Evolutionary conservation across 2,329 filamentous ascomycete genomes (phyloP).

Genomic region (Metarhizium album): DNA sequence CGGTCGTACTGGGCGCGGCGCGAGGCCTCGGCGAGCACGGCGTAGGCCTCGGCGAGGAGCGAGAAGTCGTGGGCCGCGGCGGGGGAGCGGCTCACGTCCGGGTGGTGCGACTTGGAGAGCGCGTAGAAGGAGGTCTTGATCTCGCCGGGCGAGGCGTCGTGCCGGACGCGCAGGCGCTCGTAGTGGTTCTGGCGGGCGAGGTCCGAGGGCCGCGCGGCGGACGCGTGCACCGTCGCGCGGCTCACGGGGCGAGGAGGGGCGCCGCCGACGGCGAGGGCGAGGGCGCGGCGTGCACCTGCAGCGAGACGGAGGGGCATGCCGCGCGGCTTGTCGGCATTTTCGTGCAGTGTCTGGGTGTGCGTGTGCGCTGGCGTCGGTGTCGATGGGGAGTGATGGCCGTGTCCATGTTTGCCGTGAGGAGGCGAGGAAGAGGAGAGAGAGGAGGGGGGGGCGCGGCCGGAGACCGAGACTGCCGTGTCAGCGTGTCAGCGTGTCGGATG

Average conservation of each 20-base stretch:
- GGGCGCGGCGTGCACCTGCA: slow-evolving; percentile 7
- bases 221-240: slow-evolving; percentile 17
- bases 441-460: too few relatives aligned
- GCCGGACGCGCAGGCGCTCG: slow-evolving; percentile 63
- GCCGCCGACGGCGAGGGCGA: too few relatives aligned
- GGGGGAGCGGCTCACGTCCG: slow-evolving; percentile 73
- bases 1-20: slow-evolving; percentile 78
- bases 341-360: slow-evolving; percentile 16
- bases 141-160: slow-evolving; percentile 58
- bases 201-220: slow-evolving; percentile 15
- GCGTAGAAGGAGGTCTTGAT: slow-evolving; percentile 90
- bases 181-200: slow-evolving; percentile 55
- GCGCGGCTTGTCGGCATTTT: slow-evolving; percentile 36
- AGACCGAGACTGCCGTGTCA: too few relatives aligned
- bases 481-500: too few relatives aligned
- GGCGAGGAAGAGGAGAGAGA: too few relatives aligned
- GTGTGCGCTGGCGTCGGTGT: slow-evolving; percentile 10
- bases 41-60: slow-evolving; percentile 75
- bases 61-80: slow-evolving; percentile 66
- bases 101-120: slow-evolving; percentile 86
- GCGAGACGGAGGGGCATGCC: slow-evolving; percentile 42
- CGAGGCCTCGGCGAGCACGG: slow-evolving; percentile 57
- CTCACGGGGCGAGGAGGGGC: slow-evolving; percentile 9
- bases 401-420: too few relatives aligned
- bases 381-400: slow-evolving; percentile 1